phyloP scores from a whole-genome alignment of 345 rosid genomes.

The Turnera subulata region DNA sequence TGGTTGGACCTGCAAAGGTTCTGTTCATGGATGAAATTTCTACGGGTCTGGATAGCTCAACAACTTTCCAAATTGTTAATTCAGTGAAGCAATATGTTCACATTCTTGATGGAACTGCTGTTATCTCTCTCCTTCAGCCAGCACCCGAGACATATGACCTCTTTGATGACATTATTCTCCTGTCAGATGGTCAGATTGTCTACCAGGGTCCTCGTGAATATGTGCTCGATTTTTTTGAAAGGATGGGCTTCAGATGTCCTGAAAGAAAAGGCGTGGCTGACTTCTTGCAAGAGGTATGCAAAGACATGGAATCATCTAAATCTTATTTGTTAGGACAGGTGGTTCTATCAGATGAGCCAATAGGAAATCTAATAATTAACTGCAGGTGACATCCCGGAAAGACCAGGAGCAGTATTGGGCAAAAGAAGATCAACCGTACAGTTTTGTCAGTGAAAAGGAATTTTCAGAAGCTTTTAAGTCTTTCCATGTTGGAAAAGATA shows the following conservation, averaged over 20 bases:
- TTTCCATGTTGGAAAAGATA: not conserved
- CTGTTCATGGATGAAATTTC: conserved; percentile 61
- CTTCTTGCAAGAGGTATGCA: conserved; percentile 46
- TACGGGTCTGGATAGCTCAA: conserved; percentile 58
- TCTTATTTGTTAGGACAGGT: not conserved
- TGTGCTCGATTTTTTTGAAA: conserved; percentile 42
- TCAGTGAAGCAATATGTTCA: conserved; percentile 46
- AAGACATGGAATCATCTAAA: not conserved
- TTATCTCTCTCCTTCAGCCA: conserved; percentile 64
- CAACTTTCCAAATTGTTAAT: conserved; percentile 51
- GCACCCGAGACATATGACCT: conserved; percentile 58
- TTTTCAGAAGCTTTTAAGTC: conserved; percentile 7
- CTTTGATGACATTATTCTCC: conserved; percentile 50
- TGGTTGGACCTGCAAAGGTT: conserved; percentile 49
- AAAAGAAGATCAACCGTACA: conserved; percentile 8
- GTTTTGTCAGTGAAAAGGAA: conserved; percentile 6
- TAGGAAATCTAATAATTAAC: not conserved
- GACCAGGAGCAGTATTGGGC: conserved; percentile 20
- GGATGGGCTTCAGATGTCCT: conserved; percentile 54
- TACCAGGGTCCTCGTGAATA: conserved; percentile 45
- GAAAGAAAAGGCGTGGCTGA: conserved; percentile 51
- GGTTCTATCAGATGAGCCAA: not conserved
- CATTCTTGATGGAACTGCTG: conserved; percentile 36
- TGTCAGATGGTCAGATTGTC: conserved; percentile 50
- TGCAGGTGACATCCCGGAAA: conserved; percentile 25